Base-by-base conservation (phyloP, 768 basidiomycete species). In the Mycena galericulata region DNA sequence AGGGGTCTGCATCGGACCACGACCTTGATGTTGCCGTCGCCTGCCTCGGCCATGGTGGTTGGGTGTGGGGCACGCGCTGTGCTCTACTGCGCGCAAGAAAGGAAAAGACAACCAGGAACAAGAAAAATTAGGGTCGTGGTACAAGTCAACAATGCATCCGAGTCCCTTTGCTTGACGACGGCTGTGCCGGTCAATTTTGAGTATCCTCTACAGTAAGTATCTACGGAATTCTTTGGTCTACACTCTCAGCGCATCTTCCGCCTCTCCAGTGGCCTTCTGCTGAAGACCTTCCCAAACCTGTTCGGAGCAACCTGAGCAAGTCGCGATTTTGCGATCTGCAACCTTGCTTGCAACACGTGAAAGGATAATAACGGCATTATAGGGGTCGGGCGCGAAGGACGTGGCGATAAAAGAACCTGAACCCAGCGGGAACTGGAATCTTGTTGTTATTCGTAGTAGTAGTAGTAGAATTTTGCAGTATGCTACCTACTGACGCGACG, bases 1-100 rank as follows among this genome's bases (percentile, higher is more conserved):
- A 99, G 91, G 60, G 97, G 97, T 73, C 97, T 88, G 86, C 97
- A 98, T 91, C 97, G 93, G 71, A 94, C 91, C 55, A 94, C 93
- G 80, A 95, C 93, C 84, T 95, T 95, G 86, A 95, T 95, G 83
- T 95, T 95, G 62, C 93, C 93, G 78, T 93, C 92, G 73, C 92
- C 92, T 74, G 85, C 85, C 79, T 93, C 92, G 62, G 89, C 87
- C 92, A 93, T 92, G 50, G 75, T 78, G 66, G 26, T 53, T 54
- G 62, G 65, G 57, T 73, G 76, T 63, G 56, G 32, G 61, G 47
- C 29, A 51, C 29, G 36, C 40, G 24, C 54, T 22, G 58, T n/a
- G 47, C 54, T 64, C 57, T 69, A 68, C 12, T 41, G 41, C 68
- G 51, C 51, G 64, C 40, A 43, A n/a, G n/a, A n/a, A 61, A 62